Conservation (phyloP, 164 flowering plant species). For the Dillenia suffruticosa region DNA sequence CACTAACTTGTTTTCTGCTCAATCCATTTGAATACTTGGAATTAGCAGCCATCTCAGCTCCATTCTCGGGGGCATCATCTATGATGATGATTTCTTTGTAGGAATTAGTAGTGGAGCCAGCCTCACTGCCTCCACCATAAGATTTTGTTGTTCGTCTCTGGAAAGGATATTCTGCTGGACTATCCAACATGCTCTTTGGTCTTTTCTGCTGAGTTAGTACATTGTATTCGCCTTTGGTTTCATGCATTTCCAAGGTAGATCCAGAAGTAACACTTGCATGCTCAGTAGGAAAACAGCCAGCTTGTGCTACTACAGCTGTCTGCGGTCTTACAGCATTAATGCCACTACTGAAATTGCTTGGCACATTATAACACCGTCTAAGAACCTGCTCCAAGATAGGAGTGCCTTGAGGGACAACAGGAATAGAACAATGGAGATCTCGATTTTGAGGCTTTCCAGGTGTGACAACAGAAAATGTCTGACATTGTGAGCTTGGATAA, state of each 20-base stretch:
- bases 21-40: constrained; percentile 8
- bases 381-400: constrained; percentile 15
- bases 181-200: constrained; percentile 12
- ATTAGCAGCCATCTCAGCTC: constrained; percentile 13
- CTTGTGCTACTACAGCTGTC: constrained; percentile 5
- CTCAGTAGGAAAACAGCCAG: constrained; percentile 14
- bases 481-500: constrained; percentile 15
- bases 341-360: constrained; percentile 17
- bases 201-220: constrained; percentile 10
- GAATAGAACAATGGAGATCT: constrained; percentile 17
- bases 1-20: constrained; percentile 15
- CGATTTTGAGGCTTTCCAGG: constrained; percentile 13
- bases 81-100: constrained; percentile 45
- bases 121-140: constrained; percentile 12
- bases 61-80: constrained; percentile 47
- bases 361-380: constrained; percentile 17
- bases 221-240: constrained; percentile 12
- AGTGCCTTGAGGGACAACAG: constrained; percentile 21
- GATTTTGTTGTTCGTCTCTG: constrained; percentile 17
- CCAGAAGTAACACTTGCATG: constrained; percentile 10
- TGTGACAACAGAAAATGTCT: constrained; percentile 16
- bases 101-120: constrained; percentile 8
- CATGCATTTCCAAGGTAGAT: constrained; percentile 13
- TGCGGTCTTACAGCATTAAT: constrained; percentile 13
- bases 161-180: constrained; percentile 8